Evolutionary conservation across 306 rosid genomes (phyloP).

Genomic region (Purshia tridentata): DNA sequence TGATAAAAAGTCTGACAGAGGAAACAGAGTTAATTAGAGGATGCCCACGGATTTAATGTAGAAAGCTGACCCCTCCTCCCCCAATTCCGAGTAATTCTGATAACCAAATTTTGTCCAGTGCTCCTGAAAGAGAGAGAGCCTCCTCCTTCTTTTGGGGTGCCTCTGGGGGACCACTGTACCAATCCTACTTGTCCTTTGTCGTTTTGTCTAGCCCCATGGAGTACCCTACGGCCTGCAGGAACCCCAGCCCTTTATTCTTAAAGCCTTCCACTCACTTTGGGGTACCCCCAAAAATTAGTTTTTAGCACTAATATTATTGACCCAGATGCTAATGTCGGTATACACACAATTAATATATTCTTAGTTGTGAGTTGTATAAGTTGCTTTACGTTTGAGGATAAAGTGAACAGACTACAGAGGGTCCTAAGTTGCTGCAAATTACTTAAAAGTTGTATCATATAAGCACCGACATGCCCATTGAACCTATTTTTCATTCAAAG

Average conservation of each 20-base stretch:
- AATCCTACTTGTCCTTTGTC: constrained; percentile 21
- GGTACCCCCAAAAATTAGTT: constrained; percentile 11
- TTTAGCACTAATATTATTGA: constrained; percentile 13
- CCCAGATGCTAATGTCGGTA: constrained; percentile 40
- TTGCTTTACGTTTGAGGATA: constrained; percentile 16
- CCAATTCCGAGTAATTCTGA: neutral
- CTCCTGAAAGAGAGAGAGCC: no score
- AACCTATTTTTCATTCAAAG: constrained; percentile 19
- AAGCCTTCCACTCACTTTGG: neutral
- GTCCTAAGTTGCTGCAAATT: constrained; percentile 3
- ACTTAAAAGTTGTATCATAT: neutral
- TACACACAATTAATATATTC: neutral
- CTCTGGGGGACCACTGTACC: constrained; percentile 21
- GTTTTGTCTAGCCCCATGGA: constrained; percentile 17
- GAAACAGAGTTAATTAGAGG: neutral
- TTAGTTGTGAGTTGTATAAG: neutral
- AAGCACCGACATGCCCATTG: constrained; percentile 41
- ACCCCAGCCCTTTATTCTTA: neutral
- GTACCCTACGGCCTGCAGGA: constrained; percentile 7
- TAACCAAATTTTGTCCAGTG: constrained; percentile 27
- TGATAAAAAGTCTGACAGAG: neutral
- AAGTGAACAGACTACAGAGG: no score
- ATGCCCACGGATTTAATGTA: constrained; percentile 33
- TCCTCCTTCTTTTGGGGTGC: constrained; percentile 19
- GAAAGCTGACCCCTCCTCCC: constrained; percentile 11